Conservation (phyloP, 164 flowering plant species). For the Cinnamomum chago region DNA sequence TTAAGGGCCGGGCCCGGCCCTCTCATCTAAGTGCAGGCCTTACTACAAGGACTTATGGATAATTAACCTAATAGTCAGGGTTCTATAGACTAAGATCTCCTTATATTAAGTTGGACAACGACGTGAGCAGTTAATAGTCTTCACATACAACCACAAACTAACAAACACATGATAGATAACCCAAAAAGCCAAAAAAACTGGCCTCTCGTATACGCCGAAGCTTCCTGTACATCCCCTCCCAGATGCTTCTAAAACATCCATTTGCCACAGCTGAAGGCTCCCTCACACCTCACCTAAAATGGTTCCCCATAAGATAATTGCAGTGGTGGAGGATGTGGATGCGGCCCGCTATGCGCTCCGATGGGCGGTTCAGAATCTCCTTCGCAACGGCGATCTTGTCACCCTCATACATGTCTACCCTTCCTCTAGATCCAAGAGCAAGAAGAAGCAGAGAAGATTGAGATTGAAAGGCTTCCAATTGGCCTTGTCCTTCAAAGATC, state of each 20-base stretch:
- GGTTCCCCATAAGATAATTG: conserved; percentile 47
- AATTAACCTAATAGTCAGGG: too few species aligned
- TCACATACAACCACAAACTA: background rate
- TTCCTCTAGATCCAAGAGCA: conserved; percentile 30
- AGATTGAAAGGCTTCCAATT: conserved; percentile 73
- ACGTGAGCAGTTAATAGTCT: conserved; percentile 1
- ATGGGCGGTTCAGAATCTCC: conserved; percentile 80
- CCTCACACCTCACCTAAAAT: background rate
- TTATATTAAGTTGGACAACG: background rate
- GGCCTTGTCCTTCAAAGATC: conserved; percentile 81
- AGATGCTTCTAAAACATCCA: background rate
- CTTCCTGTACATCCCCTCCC: background rate
- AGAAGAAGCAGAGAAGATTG: conserved; percentile 40
- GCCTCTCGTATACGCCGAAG: background rate
- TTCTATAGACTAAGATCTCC: too few species aligned
- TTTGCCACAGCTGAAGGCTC: background rate
- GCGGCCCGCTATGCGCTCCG: conserved; percentile 64
- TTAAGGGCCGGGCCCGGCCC: too few species aligned
- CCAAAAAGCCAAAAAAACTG: background rate
- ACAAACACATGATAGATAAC: background rate
- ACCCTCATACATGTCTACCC: conserved; percentile 81
- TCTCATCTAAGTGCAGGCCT: too few species aligned
- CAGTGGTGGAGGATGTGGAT: conserved; percentile 81
- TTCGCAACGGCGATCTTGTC: conserved; percentile 60
- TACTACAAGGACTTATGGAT: too few species aligned